Evolutionary conservation across 352 stramenopile genomes (phyloP).

Genomic region (Phytopythium delawarense): DNA sequence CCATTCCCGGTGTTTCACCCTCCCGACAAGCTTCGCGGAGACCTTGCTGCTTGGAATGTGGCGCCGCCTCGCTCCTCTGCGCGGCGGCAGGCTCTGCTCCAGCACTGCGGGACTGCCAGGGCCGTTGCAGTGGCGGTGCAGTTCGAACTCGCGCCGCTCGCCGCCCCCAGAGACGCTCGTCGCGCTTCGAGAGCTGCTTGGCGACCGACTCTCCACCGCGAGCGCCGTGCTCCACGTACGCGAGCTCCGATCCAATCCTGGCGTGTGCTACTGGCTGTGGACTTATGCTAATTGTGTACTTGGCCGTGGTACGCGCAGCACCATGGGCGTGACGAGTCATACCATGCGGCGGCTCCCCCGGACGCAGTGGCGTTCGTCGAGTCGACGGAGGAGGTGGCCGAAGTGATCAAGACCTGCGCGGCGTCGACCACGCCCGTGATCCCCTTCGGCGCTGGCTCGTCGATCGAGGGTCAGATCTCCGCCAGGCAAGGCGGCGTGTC

Average conservation of each 20-base stretch:
- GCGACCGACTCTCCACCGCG: slow-evolving; percentile 60
- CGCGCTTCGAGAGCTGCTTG: slow-evolving; percentile 48
- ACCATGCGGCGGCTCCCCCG: slow-evolving; percentile 81
- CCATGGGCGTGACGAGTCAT: slow-evolving; percentile 91
- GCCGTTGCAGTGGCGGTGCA: slow-evolving; percentile 12
- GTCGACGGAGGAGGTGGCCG: slow-evolving; percentile 84
- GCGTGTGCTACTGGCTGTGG: not conserved
- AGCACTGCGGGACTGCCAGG: slow-evolving; percentile 49
- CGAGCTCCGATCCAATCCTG: not conserved
- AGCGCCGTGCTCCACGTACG: slow-evolving; percentile 49
- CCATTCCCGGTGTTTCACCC: not conserved
- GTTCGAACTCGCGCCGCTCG: slow-evolving; percentile 22
- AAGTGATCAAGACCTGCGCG: slow-evolving; percentile 90
- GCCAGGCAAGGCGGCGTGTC: slow-evolving; percentile 87
- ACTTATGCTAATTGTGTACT: not conserved
- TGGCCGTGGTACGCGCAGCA: slow-evolving; percentile 30
- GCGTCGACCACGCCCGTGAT: slow-evolving; percentile 88
- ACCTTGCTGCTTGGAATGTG: not conserved
- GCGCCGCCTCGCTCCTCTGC: not conserved
- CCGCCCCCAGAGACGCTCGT: slow-evolving; percentile 41
- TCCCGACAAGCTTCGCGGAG: not conserved
- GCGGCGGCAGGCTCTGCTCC: slow-evolving; percentile 29
- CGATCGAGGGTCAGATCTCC: slow-evolving; percentile 95
- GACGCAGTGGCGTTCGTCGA: slow-evolving; percentile 86
- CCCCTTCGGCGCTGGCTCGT: slow-evolving; percentile 91